Evolutionary conservation across 2,329 filamentous ascomycete species (phyloP).

Genomic region (Diaporthe vexans): DNA sequence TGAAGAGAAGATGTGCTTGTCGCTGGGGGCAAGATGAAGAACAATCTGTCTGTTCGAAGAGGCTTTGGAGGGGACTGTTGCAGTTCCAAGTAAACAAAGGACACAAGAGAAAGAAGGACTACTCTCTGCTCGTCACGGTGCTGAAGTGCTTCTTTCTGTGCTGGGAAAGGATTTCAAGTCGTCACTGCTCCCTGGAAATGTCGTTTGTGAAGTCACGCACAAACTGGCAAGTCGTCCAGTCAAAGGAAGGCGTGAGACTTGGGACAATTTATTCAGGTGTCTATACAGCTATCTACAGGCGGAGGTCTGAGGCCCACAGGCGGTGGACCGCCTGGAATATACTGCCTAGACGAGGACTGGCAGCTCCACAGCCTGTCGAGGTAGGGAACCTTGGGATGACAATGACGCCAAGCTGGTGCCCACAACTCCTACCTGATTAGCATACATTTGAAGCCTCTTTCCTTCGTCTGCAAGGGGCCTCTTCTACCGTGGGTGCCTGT

Average conservation of each 20-base stretch:
- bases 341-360: not conserved
- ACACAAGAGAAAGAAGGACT: too few species aligned
- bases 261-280: not conserved
- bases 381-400: not conserved
- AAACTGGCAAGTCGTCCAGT: not conserved
- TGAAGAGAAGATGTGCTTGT: too few species aligned
- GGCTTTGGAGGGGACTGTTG: too few species aligned
- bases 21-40: too few species aligned
- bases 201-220: not conserved
- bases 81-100: too few species aligned
- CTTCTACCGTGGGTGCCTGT: too few species aligned
- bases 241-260: not conserved
- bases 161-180: not conserved
- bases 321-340: not conserved
- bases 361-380: not conserved
- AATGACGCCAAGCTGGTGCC: too few species aligned
- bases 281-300: not conserved
- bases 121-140: too few species aligned
- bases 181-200: not conserved
- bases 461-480: too few species aligned
- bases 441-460: rapidly evolving
- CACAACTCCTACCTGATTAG: not conserved
- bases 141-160: too few species aligned
- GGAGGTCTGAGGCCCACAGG: not conserved
- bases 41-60: too few species aligned